Evolutionary conservation across 1,284 basidiomycete genomes (phyloP).

Genomic region (Mycosarcoma mackinlayi): DNA sequence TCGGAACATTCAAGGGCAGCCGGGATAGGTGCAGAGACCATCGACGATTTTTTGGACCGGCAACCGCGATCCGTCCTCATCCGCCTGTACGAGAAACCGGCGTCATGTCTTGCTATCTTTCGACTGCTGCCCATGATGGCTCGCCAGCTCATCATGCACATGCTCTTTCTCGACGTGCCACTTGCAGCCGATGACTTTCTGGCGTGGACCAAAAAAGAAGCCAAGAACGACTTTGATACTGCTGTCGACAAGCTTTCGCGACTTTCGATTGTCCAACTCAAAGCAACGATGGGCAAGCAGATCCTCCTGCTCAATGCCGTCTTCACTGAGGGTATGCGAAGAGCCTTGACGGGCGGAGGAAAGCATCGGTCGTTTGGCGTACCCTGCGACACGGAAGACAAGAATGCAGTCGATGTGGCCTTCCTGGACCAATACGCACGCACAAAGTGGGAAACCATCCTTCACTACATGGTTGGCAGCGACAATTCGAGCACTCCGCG

Average conservation of each 20-base stretch:
- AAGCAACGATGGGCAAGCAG: slow-evolving; percentile 23
- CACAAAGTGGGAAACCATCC: slow-evolving; percentile 95
- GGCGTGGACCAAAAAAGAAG: slow-evolving; percentile 80
- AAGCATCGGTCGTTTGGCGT: slow-evolving; percentile 91
- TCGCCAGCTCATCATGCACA: slow-evolving; percentile 88
- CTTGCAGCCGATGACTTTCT: slow-evolving; percentile 79
- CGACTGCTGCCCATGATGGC: slow-evolving; percentile 86
- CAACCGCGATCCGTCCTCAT: slow-evolving; percentile 86
- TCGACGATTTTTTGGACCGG: slow-evolving; percentile 80
- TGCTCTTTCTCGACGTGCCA: slow-evolving; percentile 88
- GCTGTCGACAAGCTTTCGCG: slow-evolving; percentile 42
- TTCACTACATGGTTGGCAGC: slow-evolving; percentile 98
- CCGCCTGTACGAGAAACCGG: slow-evolving; percentile 86
- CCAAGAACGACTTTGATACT: slow-evolving; percentile 70
- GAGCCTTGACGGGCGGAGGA: slow-evolving; percentile 73
- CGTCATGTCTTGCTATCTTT: slow-evolving; percentile 92
- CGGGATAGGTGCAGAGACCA: slow-evolving; percentile 57
- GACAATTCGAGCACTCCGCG: slow-evolving; percentile 79
- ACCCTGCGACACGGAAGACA: slow-evolving; percentile 72
- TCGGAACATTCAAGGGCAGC: slow-evolving; percentile 40
- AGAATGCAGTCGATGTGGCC: slow-evolving; percentile 73
- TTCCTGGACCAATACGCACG: slow-evolving; percentile 85
- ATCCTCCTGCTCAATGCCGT: slow-evolving; percentile 69
- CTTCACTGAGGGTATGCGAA: slow-evolving; percentile 68
- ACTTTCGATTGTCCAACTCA: slow-evolving; percentile 52